Conservation (phyloP, 2,329 filamentous ascomycete species). For the Tolypocladium sp. region DNA sequence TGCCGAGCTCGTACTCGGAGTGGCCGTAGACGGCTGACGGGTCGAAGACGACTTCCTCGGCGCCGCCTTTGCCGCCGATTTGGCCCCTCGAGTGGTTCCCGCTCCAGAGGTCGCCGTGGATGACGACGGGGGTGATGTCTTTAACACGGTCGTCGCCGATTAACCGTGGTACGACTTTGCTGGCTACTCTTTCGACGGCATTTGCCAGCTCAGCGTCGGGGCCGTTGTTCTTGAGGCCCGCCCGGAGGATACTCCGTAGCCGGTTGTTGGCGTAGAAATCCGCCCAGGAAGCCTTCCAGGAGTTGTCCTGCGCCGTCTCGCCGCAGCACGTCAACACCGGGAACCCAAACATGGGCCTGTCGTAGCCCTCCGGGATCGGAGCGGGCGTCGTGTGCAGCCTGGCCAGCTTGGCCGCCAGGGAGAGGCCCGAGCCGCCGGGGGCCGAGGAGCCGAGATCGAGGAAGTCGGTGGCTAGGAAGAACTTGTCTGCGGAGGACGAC, state of each 20-base stretch:
- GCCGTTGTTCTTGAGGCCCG: slow-evolving; percentile 53
- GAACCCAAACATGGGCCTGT: slow-evolving; percentile 68
- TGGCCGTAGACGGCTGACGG: slow-evolving; percentile 76
- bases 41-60: slow-evolving; percentile 75
- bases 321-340: slow-evolving; percentile 81
- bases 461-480: slow-evolving; percentile 69
- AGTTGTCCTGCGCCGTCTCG: slow-evolving; percentile 72
- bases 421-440: slow-evolving; percentile 36
- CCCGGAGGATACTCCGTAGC: slow-evolving; percentile 53
- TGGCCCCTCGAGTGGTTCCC: slow-evolving; percentile 67
- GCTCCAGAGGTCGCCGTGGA: slow-evolving; percentile 92
- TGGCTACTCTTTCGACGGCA: slow-evolving; percentile 56
- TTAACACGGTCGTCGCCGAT: slow-evolving; percentile 58
- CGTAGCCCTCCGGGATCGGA: slow-evolving; percentile 50
- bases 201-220: slow-evolving; percentile 49
- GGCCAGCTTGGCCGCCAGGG: slow-evolving; percentile 68
- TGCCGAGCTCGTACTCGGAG: slow-evolving; percentile 82
- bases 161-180: slow-evolving; percentile 63
- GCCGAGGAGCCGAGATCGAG: slow-evolving; percentile 50
- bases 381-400: slow-evolving; percentile 69
- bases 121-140: slow-evolving; percentile 63
- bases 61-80: slow-evolving; percentile 44
- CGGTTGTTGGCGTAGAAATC: slow-evolving; percentile 77
- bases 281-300: slow-evolving; percentile 64
- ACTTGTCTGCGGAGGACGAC: slow-evolving; percentile 35